A percentile compares a stretch with the other conserved stretches of the same genome.
Evolutionary conservation across 2,329 filamentous ascomycete species (phyloP).

Genomic region (Arthrobotrys iridis): DNA sequence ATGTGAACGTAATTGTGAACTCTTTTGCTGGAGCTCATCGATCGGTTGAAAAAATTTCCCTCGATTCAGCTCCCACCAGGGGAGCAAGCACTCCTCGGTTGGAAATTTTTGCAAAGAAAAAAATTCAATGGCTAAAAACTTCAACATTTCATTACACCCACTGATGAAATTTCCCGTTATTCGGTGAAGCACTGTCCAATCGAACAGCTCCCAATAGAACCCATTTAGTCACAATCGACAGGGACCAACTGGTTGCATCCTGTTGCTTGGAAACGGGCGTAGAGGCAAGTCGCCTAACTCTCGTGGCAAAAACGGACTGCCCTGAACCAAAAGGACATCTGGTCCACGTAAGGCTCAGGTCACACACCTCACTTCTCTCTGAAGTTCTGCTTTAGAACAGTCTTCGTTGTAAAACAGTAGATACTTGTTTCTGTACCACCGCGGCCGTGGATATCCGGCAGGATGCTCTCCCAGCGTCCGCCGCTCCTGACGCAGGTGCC

Average conservation of each 20-base stretch:
- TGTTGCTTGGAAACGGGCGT: constrained; percentile 46
- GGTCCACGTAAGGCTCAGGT: constrained; percentile 42
- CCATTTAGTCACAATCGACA: constrained; percentile 51
- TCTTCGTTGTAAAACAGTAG: constrained; percentile 14
- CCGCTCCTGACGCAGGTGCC: constrained; percentile 39
- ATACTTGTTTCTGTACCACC: constrained; percentile 25
- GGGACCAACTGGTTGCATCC: constrained; percentile 27
- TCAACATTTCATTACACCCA: constrained; percentile 11
- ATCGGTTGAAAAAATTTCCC: constrained; percentile 40
- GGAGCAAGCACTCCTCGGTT: constrained; percentile 9
- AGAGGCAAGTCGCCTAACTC: constrained; percentile 44
- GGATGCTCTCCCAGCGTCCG: background rate
- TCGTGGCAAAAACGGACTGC: constrained; percentile 41
- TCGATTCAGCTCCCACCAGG: constrained; percentile 32
- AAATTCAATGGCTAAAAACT: too few relatives aligned
- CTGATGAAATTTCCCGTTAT: constrained; percentile 25
- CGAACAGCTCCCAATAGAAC: constrained; percentile 24
- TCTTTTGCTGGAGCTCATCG: constrained; percentile 45
- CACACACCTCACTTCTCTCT: constrained; percentile 14
- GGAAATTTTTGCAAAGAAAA: constrained; percentile 8
- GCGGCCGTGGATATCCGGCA: constrained; percentile 23
- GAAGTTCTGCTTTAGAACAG: background rate
- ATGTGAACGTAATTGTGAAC: constrained; percentile 14
- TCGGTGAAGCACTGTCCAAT: constrained; percentile 24
- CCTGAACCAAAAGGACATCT: constrained; percentile 8